phyloP scores from a whole-genome alignment of 192 early-diverging fungal species.

The Rhizophagus prolifer region DNA sequence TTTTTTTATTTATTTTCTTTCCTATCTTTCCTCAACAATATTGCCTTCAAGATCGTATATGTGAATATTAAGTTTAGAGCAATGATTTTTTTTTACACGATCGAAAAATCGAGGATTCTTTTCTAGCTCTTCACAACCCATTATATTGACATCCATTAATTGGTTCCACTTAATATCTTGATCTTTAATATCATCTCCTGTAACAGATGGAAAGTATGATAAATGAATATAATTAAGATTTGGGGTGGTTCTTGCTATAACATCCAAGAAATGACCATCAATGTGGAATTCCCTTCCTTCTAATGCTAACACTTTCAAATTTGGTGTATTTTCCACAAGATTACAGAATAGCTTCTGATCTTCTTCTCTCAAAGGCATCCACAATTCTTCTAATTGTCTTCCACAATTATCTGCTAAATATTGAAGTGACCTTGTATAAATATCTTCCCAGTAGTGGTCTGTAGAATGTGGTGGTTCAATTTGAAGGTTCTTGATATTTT shows the following conservation, averaged over 20 bases:
- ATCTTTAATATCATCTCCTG: background rate
- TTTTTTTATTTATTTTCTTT: background rate
- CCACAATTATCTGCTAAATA: slow-evolving; percentile 13
- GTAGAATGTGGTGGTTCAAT: slow-evolving; percentile 4
- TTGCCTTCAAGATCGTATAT: slow-evolving; percentile 14
- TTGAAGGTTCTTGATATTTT: slow-evolving; percentile 9
- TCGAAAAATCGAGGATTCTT: background rate
- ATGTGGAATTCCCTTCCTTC: slow-evolving; percentile 2
- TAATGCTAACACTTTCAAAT: slow-evolving; percentile 14
- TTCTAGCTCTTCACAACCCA: slow-evolving; percentile 5
- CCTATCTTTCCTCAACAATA: background rate
- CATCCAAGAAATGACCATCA: slow-evolving; percentile 12
- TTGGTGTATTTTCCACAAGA: slow-evolving; percentile 13
- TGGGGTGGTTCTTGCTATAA: slow-evolving; percentile 8
- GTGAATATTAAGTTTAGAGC: slow-evolving; percentile 13
- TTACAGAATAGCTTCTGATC: slow-evolving; percentile 18
- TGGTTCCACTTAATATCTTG: background rate
- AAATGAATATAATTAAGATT: slow-evolving; percentile 9
- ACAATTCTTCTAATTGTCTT: slow-evolving; percentile 15
- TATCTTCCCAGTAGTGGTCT: slow-evolving; percentile 1
- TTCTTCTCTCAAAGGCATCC: slow-evolving; percentile 16
- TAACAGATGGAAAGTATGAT: slow-evolving; percentile 12
- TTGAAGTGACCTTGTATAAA: slow-evolving; percentile 7
- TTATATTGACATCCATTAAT: slow-evolving; percentile 9
- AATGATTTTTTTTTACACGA: slow-evolving; percentile 1